Evolutionary conservation across 345 rosid species (phyloP).

Genomic region (Ceriops decandra): DNA sequence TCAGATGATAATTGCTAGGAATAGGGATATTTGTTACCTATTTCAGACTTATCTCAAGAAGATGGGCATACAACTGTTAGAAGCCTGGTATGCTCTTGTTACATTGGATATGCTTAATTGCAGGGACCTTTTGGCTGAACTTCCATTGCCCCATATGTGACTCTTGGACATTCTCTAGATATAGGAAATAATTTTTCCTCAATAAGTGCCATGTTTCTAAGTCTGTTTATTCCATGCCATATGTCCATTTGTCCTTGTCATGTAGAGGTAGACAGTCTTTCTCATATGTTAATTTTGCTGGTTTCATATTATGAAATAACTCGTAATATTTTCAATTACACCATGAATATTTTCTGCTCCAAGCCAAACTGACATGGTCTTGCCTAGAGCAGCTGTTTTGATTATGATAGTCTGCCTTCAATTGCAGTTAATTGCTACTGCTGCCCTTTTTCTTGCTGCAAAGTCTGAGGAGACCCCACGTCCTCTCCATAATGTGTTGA

Average conservation of each 20-base stretch:
- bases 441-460: slow-evolving; percentile 77
- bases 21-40: neutral
- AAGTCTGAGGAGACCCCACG: slow-evolving; percentile 82
- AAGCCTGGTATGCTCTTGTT: neutral
- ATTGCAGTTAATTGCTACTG: slow-evolving; percentile 66
- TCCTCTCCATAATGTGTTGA: slow-evolving; percentile 55
- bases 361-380: neutral
- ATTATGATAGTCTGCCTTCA: slow-evolving; percentile 13
- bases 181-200: neutral
- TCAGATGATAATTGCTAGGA: neutral
- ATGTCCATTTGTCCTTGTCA: neutral
- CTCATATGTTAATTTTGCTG: neutral
- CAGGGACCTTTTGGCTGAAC: neutral
- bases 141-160: neutral
- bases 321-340: neutral
- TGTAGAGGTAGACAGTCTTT: neutral
- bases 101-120: neutral
- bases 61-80: neutral
- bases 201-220: neutral
- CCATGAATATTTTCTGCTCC: neutral
- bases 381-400: neutral
- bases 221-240: neutral
- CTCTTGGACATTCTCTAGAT: too few relatives aligned
- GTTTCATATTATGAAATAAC: neutral
- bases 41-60: neutral